Conservation (phyloP, 495 filamentous ascomycete genomes). For the Glarea lozoyensis region DNA sequence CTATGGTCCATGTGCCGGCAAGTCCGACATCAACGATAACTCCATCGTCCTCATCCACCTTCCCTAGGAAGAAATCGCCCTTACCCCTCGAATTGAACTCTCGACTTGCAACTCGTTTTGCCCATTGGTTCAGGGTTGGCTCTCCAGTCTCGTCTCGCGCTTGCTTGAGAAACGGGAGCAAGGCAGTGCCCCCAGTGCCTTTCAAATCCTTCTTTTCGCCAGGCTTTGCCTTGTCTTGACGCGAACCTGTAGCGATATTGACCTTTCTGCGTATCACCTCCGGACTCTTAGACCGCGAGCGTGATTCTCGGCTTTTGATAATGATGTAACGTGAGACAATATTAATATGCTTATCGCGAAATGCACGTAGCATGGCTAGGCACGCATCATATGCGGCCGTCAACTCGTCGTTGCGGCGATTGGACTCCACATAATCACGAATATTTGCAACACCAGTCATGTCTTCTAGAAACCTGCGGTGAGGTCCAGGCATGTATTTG, state of each 20-base stretch:
- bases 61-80: conserved; percentile 53
- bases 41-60: conserved; percentile 55
- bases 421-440: conserved; percentile 67
- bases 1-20: conserved; percentile 77
- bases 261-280: conserved; percentile 33
- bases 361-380: conserved; percentile 76
- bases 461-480: conserved; percentile 39
- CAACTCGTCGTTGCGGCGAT: conserved; percentile 52
- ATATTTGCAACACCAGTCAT: conserved; percentile 80
- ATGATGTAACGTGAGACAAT: conserved; percentile 97
- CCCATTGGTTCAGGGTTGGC: conserved; percentile 80
- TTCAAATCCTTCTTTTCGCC: conserved; percentile 50
- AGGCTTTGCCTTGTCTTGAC: conserved; percentile 31
- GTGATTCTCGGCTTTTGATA: conserved; percentile 52
- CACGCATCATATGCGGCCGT: conserved; percentile 83
- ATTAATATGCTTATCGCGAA: conserved; percentile 92
- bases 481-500: conserved; percentile 23
- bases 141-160: conserved; percentile 93
- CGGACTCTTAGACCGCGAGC: conserved; percentile 31
- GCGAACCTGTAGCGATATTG: conserved; percentile 59
- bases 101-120: conserved; percentile 58
- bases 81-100: conserved; percentile 30
- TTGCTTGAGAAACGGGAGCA: conserved; percentile 93
- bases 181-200: conserved; percentile 84
- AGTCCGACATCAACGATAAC: conserved; percentile 66